Base-by-base conservation (phyloP, 2,329 filamentous ascomycete genomes). In the Emericellopsis cladophorae region DNA sequence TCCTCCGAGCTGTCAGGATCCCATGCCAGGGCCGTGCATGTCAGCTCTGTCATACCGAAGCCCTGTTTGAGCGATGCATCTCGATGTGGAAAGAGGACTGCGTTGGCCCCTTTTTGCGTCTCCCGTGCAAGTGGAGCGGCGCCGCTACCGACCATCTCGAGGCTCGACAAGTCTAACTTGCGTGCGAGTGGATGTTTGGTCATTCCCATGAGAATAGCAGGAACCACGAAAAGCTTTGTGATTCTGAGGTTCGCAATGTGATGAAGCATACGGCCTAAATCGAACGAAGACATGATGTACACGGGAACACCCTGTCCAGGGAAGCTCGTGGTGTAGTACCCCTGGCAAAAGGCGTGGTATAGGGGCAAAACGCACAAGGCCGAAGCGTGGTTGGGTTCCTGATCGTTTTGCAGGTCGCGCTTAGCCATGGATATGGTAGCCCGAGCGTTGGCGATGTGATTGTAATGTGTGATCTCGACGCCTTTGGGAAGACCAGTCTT, bases 11-110 rank as follows among this genome's bases (percentile, higher is more conserved):
- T 79, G 3, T 74, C 81, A 49, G 76, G 68, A 52, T 74, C 76
- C 53, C 41, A 42, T 51, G 40, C 35, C 47, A 84, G 68, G 15
- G 74, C 67, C 1, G 81, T 77, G 56, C 85, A 90, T 0, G 85
- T 92, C 3, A 73, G 62, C 55, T 92, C 86, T 1, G 86, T 92
- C 86, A 93, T 90, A 5, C 87, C 87, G 82, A 84, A 93, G 4
- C 84, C 86, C 58, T 90, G 85, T 53, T 65, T 62, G 11, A 71
- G 47, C 3, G 48, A 40, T 7, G 70, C 42, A 2, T 54, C 49
- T 4, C 53, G 51, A 22, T 46, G 41, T 2, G 57, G 58, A 66
- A 77, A 78, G 45, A 56, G 47, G 9, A 77, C 70, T 47, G 81
- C 76, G 10, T 67, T 64, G 42, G 64, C 66, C 37, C 52, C 50